These are phyloP conservation scores for Sodiomyces alkalinus DNA, from an alignment of 2,329 filamentous ascomycete species.

Conservation along the genomic window DNA sequence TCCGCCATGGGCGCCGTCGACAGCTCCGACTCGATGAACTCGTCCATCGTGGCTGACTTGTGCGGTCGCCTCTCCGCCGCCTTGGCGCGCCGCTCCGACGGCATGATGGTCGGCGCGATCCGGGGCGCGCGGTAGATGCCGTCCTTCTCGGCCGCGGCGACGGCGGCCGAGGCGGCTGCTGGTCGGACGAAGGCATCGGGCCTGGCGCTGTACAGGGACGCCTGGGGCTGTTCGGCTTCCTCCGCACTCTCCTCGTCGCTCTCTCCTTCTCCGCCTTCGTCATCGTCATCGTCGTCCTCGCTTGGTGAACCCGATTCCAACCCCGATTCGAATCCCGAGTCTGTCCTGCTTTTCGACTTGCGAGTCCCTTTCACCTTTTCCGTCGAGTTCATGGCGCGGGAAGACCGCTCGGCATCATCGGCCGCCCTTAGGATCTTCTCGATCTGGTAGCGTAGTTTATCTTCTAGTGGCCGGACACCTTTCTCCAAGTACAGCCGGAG, in stretches of 20 bases:
- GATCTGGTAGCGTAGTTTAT: conserved; percentile 85
- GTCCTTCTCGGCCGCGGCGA: conserved; percentile 20
- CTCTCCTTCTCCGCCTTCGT: conserved; percentile 18
- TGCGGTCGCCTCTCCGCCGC: conserved; percentile 39
- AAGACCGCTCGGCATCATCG: conserved; percentile 49
- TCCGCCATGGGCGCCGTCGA: conserved; percentile 68
- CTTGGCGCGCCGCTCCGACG: conserved; percentile 49
- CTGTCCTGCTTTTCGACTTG: conserved; percentile 12
- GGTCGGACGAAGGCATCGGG: conserved; percentile 21
- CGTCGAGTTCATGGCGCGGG: conserved; percentile 19
- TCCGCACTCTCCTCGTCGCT: conserved; percentile 18
- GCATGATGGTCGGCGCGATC: conserved; percentile 77
- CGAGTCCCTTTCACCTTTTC: conserved; percentile 16
- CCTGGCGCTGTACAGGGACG: conserved; percentile 10
- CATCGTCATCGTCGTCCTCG: conserved; percentile 20
- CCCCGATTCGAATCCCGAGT: conserved; percentile 15
- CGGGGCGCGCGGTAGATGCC: conserved; percentile 82
- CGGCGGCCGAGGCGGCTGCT: conserved; percentile 13
- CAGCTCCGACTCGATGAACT: conserved; percentile 78
- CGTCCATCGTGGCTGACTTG: conserved; percentile 77
- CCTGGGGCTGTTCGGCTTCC: conserved; percentile 10
- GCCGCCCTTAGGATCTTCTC: conserved; percentile 86
- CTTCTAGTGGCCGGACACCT: conserved; percentile 79
- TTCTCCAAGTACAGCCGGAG: conserved; percentile 86
- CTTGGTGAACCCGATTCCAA: conserved; percentile 9